phyloP scores from a whole-genome alignment of 1,284 basidiomycete species.

The Pseudozyma tsukubaensis region DNA sequence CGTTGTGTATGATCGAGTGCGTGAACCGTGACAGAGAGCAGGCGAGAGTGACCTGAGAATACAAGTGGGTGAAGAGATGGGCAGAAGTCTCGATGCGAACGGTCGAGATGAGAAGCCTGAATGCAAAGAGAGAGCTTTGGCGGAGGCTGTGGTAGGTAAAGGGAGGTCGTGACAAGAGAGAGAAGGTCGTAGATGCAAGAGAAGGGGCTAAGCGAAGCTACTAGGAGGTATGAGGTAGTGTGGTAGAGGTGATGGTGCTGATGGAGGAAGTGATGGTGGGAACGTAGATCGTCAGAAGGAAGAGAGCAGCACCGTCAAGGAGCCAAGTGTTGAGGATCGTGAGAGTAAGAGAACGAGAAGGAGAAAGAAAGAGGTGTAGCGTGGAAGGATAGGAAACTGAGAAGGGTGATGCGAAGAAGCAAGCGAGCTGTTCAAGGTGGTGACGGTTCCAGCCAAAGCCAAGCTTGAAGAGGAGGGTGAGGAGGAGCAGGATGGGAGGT shows the following conservation, averaged over 20 bases:
- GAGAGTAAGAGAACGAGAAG: background rate
- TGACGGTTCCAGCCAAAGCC: no score
- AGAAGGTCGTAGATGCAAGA: background rate
- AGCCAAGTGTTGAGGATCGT: background rate
- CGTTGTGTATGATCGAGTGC: constrained; percentile 8
- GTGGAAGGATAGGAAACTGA: background rate
- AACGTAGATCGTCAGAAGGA: constrained; percentile 2
- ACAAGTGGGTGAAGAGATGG: constrained; percentile 2
- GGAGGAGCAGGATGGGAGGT: constrained; percentile 1
- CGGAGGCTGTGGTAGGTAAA: background rate
- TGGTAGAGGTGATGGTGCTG: background rate
- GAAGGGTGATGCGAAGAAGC: background rate
- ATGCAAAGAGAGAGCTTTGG: constrained; percentile 13
- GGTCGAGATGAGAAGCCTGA: constrained; percentile 12
- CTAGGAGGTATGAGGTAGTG: background rate
- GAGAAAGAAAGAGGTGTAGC: background rate
- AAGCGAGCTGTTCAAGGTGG: background rate
- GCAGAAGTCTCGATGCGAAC: constrained; percentile 22
- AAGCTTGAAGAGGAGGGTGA: background rate
- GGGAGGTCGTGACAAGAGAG: background rate
- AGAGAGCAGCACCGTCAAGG: constrained; percentile 27
- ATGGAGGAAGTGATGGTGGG: background rate
- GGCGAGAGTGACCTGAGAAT: background rate
- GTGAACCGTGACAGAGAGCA: background rate
- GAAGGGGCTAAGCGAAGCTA: background rate